Base-by-base conservation (phyloP, 805 yeast species). In the Grigorovia jiainica region DNA sequence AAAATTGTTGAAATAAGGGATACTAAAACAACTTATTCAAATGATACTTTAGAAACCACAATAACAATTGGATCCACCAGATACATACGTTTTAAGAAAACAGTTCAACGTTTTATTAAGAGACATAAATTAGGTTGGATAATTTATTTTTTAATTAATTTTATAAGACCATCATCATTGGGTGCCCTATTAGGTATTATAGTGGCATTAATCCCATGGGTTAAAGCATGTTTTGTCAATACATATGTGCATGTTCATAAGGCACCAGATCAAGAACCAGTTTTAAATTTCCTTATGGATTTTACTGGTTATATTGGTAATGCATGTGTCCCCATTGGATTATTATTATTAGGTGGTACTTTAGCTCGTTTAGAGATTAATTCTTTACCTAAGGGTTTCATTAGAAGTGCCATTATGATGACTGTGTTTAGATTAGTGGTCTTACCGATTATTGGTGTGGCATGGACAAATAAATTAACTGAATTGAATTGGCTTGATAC, bases 181-280 rank as follows among this genome's bases (percentile, higher is more conserved):
- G 68, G 87, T 0, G 70, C 87, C n/a, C 65, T 89, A 6, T 39
- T 79, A 0, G 71, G 90, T 1, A 64, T 89, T 20, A 65, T 72
- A 1, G 67, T 86, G 18, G 74, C 90, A 4, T 79, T 90, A 83
- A 71, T 90, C 13, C 95, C 96, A 1, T 90, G 95, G 73, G 65
- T 83, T 2, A 77, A 80, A 46, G 81, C 87, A 0, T 65, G 82
- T 15, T 86, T 85, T 55, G 80, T 78, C 7, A 49, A 53, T 1
- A 74, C 75, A 17, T 55, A 63, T 20, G 65, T 64, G 16, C 61
- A 71, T 46, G 71, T 87, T 23, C 82, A 75, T 7, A 53, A 72
- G 39, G 97, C 97, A 0, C 97, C 97, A 0, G 97, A 90, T 60
- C 68, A 71, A 1, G 68, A 70, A 43, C 97, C 97, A 0, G 89